Base-by-base conservation (phyloP, 371 early-diverging fungal species). In the Funneliformis caledonium region DNA sequence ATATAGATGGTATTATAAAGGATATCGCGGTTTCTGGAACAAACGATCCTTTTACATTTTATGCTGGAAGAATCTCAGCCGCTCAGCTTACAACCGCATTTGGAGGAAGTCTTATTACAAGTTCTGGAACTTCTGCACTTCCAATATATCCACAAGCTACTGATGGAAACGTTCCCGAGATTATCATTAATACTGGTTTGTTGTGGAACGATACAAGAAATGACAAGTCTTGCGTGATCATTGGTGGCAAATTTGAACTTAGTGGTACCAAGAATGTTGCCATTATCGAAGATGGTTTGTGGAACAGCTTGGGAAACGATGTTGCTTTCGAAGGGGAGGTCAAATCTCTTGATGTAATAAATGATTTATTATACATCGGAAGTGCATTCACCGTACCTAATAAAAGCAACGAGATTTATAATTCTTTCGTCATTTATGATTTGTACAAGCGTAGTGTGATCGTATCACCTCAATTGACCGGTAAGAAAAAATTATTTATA, bases 321-420 rank as follows among this genome's bases (percentile, higher is more conserved):
- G 12, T 48, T 2, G 62, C 14, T 62, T 50, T 78, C 9, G 9
- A 14, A 50, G 76, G 45, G 45, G 64, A 78, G 16, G 78, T 78
- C 48, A 78, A 67, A 50, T 6, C 10, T 67, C n/a, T 78, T 31
- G 12, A 33, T 50, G 47, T 50, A 2, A 76, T 84, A 26, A 64
- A 82, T 16, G 85, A 90, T 50, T 64, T 85, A 16, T 81, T 92
- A n/a, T 86, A 87, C 78, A 86, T 90, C 8, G 91, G 90, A 59
- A 91, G 92, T 22, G 61, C 78, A 12, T 89, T 89, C 76, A 81
- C 78, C 5, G 73, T 75, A 8, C 65, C 76, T 4, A 33, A 62
- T 16, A 42, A 42, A 6, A 59, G 62, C 16, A 14, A 16, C 26
- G 19, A 45, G 19, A 47, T 22, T 4, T 65, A 82, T 43, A 82